Base-by-base conservation (phyloP, 148 eudicot genomes). In the Amaranthus hypochondriacus region DNA sequence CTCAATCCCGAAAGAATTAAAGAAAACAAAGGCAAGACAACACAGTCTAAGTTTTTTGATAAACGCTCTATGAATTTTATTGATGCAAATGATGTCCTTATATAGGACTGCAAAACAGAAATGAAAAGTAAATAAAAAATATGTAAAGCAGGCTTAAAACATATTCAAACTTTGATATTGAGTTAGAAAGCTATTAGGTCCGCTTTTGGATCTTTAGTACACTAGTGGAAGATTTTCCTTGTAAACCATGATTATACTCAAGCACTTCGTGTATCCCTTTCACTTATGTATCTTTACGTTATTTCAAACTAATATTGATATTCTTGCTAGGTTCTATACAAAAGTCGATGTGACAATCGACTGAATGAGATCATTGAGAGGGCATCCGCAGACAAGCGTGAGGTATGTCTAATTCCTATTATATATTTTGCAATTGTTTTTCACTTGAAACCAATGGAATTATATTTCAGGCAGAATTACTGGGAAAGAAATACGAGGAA, bases 331-430 rank as follows among this genome's bases (percentile, higher is more conserved):
- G 99, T 95, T 67, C 77, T 95, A 59, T 95, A 92, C 81, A 95
- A 87, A 86, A 95, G 99, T 73, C 88, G 94, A 79, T 92, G 99
- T 80, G 99, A 95, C 52, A 95, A 95, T 83, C 86, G 97, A 50
- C 97, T 95, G 53, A 95, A 95, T 89, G 99, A 95, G 84, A 95
- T 95, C 51, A 95, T 93, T 42, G 99, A 95, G 87, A 85, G 99
- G 80, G 99, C 97, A 68, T 70, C 85, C 58, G 92, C 99, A 55
- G 99, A 92, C 86, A 95, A 90, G 84, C 88, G 84, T 54, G 99
- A 95, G 96, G 99, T 95, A 89, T 18, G 18, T 18, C 18, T 18
- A 39, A 44, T 48, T 43, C 44, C 51, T 9, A 56, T 57, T 5
- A 50, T 75, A 59, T 21, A 5, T 51, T 60, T 71, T 48, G 70